Conservation (phyloP, 2,329 filamentous ascomycete species). For the Claviceps spartinae region DNA sequence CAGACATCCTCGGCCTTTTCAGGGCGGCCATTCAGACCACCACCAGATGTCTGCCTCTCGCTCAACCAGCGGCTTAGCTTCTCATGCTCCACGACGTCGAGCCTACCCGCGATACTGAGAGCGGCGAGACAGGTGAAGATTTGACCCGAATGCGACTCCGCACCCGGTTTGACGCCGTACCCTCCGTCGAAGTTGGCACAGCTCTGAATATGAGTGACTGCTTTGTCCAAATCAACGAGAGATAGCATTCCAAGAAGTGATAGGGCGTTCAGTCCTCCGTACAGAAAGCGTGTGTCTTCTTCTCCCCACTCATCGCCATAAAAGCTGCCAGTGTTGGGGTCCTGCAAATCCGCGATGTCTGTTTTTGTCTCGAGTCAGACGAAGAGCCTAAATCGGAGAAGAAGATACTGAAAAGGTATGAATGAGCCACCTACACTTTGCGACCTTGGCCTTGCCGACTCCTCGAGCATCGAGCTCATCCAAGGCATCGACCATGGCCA, state of each 20-base stretch:
- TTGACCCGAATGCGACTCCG: constrained; percentile 89
- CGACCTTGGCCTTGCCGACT: constrained; percentile 54
- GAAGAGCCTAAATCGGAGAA: constrained; percentile 5
- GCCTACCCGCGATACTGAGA: constrained; percentile 65
- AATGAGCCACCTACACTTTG: constrained; percentile 52
- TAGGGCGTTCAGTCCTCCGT: constrained; percentile 76
- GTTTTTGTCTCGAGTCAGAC: constrained; percentile 7
- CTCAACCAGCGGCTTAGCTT: constrained; percentile 81
- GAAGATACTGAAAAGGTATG: neutral
- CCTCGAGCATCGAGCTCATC: constrained; percentile 64
- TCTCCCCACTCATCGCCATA: constrained; percentile 94
- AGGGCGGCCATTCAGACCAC: constrained; percentile 84
- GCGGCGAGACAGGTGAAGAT: constrained; percentile 90
- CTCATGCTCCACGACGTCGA: constrained; percentile 73
- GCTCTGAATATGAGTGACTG: constrained; percentile 62
- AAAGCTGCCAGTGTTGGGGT: constrained; percentile 72
- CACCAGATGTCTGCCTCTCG: constrained; percentile 76
- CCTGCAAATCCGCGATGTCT: constrained; percentile 74
- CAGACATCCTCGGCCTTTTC: constrained; percentile 96
- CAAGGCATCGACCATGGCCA: constrained; percentile 74
- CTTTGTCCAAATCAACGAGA: constrained; percentile 65
- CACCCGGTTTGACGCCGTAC: constrained; percentile 78
- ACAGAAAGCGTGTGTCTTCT: constrained; percentile 87
- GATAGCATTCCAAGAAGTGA: constrained; percentile 66
- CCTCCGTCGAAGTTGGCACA: constrained; percentile 93